Conservation (phyloP, 2,329 filamentous ascomycete species). For the Sordariomycetes sp. region DNA sequence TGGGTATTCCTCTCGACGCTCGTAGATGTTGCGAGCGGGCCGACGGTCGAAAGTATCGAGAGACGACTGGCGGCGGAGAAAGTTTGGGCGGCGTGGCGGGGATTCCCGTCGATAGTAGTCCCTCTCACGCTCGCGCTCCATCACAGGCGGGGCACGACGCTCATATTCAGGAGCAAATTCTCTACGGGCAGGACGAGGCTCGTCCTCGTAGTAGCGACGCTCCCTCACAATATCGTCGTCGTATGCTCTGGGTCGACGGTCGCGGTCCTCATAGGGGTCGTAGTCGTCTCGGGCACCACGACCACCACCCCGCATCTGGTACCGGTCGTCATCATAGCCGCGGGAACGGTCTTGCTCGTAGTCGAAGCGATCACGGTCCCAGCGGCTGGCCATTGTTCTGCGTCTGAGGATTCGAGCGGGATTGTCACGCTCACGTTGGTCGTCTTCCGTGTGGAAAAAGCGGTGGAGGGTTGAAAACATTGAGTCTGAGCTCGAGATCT, state of each 20-base stretch:
- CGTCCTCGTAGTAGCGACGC: constrained; percentile 47
- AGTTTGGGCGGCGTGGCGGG: constrained; percentile 52
- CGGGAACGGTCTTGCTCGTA: constrained; percentile 31
- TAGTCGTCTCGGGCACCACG: constrained; percentile 25
- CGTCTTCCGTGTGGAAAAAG: not conserved
- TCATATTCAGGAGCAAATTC: constrained; percentile 32
- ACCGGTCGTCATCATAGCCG: constrained; percentile 45
- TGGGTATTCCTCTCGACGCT: constrained; percentile 52
- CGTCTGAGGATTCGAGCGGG: constrained; percentile 18
- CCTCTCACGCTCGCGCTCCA: constrained; percentile 47
- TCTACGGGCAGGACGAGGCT: constrained; percentile 25
- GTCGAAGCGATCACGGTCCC: constrained; percentile 45
- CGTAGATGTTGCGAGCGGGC: constrained; percentile 40
- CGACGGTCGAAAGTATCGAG: constrained; percentile 83
- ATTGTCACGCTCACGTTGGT: constrained; percentile 3
- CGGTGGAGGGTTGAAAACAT: not conserved
- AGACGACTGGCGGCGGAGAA: constrained; percentile 76
- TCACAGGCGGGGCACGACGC: constrained; percentile 36
- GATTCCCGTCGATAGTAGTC: constrained; percentile 33
- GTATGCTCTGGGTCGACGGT: constrained; percentile 24
- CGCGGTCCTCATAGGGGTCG: constrained; percentile 37
- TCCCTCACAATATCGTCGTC: constrained; percentile 40
- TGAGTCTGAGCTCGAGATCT: not conserved
- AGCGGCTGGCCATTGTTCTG: no score
- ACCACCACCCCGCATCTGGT: constrained; percentile 24